Base-by-base conservation (phyloP, 371 early-diverging fungal genomes). In the Mucor plumbeus region DNA sequence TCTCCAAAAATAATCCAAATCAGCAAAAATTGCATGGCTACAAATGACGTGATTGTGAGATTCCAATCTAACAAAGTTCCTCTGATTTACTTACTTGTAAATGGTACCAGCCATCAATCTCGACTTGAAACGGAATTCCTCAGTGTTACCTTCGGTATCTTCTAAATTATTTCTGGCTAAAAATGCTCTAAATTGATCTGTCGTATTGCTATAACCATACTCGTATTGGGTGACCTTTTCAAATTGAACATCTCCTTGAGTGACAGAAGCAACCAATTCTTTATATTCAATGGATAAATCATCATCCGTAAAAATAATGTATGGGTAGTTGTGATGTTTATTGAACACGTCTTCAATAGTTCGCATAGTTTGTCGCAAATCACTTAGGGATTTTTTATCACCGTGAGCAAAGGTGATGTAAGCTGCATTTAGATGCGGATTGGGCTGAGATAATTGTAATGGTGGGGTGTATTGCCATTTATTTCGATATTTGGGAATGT, bases 1-100 rank as follows among this genome's bases (percentile, higher is more conserved):
- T 7, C 96, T 73, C 97, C 97, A 96, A 69, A 95, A 95, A 68
- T 86, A 95, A 54, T 94, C 90, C 41, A 62, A 21, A 5, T 62
- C 17, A 10, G 31, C 26, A 11, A 68, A 53, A 43, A 36, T 14
- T 36, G 26, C n/a, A 43, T 56, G 63, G 21, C 64, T 64, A 38
- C 3, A 13, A 21, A 10, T 38, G 4, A 10, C 17, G 3, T 9
- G 26, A 38, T 38, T 38, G 38, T 9, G 38, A 38, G 38, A 7
- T 38, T 38, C 11, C 38, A 38, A 11, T 11, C 38, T 5, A 7
- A 38, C 2, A 13, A 9, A 26, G 26, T 26, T 2, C 9, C 3
- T 11, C 50, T 7, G 9, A 9, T 50, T 17, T 14, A 48, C 26
- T 67, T 53, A 68, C 69, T 59, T 68, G 59, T 44, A 68, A 19